Evolutionary conservation across 2,329 filamentous ascomycete species (phyloP).

Genomic region (Diaporthe sp.): DNA sequence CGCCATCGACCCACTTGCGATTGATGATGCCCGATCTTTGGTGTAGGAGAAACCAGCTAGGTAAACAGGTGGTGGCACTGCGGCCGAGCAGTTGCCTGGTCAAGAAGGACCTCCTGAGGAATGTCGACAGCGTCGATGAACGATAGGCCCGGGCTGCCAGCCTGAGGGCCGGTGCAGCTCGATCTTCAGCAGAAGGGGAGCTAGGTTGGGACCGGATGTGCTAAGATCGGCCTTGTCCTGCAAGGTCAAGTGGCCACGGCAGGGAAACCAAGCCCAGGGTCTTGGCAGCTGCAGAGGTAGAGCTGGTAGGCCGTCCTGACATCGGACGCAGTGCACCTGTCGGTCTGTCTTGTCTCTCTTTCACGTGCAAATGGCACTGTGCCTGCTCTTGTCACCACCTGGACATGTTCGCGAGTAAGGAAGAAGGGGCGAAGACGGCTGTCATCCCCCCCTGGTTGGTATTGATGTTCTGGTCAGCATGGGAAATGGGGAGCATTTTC

Average conservation of each 20-base stretch:
- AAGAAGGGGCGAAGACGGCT: neutral
- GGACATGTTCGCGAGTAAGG: neutral
- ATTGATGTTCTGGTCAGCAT: neutral
- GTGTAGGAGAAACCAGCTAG: neutral
- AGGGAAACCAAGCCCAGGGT: constrained; percentile 8
- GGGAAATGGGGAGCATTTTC: neutral
- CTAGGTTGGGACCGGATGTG: neutral
- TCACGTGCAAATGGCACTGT: constrained; percentile 31
- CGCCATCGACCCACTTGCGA: neutral
- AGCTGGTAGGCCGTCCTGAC: neutral
- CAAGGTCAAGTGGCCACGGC: constrained; percentile 21
- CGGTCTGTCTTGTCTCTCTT: constrained; percentile 3
- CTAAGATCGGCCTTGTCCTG: constrained; percentile 4
- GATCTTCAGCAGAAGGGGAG: neutral
- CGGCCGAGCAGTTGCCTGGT: neutral
- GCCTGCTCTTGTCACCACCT: neutral
- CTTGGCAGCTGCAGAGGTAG: constrained; percentile 9
- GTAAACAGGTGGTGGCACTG: neutral
- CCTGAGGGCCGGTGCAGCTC: neutral
- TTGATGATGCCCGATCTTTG: neutral
- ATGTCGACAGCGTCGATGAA: neutral
- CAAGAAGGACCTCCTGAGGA: neutral
- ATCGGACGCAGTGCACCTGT: constrained; percentile 14
- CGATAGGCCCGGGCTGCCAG: neutral
- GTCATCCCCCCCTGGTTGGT: neutral